Evolutionary conservation across 2,329 filamentous ascomycete species (phyloP).

Genomic region (Microthyrium microscopicum): DNA sequence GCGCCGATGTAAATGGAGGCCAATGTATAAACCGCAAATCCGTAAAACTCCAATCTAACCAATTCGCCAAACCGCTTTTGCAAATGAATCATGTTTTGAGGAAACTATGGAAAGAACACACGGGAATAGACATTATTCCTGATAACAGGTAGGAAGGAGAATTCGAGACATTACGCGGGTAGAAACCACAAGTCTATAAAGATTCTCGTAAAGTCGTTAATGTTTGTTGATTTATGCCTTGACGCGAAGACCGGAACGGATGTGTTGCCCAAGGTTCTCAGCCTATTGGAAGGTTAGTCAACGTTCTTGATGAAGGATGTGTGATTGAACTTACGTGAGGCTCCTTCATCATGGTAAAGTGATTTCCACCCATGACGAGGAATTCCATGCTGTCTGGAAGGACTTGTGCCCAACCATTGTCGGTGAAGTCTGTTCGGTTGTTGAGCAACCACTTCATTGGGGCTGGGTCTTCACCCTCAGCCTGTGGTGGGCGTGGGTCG

Average conservation of each 20-base stretch:
- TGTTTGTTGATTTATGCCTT: too few relatives aligned
- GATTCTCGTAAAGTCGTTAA: too few relatives aligned
- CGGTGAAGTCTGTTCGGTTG: conserved; percentile 54
- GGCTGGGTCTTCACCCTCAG: conserved; percentile 36
- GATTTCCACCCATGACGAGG: conserved; percentile 53
- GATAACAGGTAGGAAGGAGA: too few relatives aligned
- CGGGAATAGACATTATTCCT: too few relatives aligned
- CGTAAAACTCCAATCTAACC: too few relatives aligned
- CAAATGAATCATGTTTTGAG: too few relatives aligned
- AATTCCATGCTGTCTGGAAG: conserved; percentile 44
- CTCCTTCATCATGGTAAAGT: conserved; percentile 64
- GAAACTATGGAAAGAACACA: too few relatives aligned
- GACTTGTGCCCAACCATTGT: conserved; percentile 53
- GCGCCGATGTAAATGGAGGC: too few relatives aligned
- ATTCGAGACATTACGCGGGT: too few relatives aligned
- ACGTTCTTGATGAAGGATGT: not conserved
- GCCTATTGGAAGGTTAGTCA: conserved; percentile 3
- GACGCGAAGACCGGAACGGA: conserved; percentile 5
- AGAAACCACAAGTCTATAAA: too few relatives aligned
- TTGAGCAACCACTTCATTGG: conserved; percentile 52
- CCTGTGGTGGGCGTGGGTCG: conserved; percentile 48
- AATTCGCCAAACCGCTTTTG: too few relatives aligned
- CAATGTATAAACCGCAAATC: too few relatives aligned
- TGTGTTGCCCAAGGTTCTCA: conserved; percentile 6
- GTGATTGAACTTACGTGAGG: conserved; percentile 17